Percentiles rank a stretch among this genome's conserved stretches.
Evolutionary conservation across 805 yeast genomes (phyloP).

Genomic region (Candida silvicultrix): DNA sequence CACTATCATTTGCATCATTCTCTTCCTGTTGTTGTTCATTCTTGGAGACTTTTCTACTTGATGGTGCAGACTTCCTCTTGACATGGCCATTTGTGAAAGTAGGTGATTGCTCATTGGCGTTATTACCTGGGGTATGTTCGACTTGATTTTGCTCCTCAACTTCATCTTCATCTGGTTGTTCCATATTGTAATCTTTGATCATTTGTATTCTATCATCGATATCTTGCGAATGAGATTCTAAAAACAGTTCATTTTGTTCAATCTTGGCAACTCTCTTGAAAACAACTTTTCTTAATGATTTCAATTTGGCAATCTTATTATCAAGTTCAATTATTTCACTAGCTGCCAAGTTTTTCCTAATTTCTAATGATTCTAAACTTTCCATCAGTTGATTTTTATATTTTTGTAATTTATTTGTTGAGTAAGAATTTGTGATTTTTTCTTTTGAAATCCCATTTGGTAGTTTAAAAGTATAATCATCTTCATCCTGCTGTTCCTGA

Average conservation of each 20-base stretch:
- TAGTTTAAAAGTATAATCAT: slow-evolving; percentile 20
- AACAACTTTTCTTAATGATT: slow-evolving; percentile 42
- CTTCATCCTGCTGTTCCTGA: slow-evolving; percentile 20
- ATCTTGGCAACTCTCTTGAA: slow-evolving; percentile 53
- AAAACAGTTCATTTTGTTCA: slow-evolving; percentile 53
- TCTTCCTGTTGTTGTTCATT: slow-evolving; percentile 7
- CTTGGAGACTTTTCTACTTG: slow-evolving; percentile 4
- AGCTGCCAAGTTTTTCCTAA: slow-evolving; percentile 59
- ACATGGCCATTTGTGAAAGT: slow-evolving; percentile 2
- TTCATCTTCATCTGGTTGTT: slow-evolving; percentile 21
- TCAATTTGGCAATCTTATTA: slow-evolving; percentile 43
- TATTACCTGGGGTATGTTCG: not conserved
- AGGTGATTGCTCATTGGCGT: slow-evolving; percentile 3
- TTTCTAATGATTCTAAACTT: slow-evolving; percentile 47
- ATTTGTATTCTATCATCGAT: slow-evolving; percentile 38
- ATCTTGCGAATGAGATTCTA: slow-evolving; percentile 42
- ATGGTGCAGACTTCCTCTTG: not conserved
- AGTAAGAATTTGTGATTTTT: slow-evolving; percentile 36
- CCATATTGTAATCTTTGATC: slow-evolving; percentile 33
- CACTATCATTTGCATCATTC: slow-evolving; percentile 12
- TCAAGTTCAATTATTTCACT: slow-evolving; percentile 63
- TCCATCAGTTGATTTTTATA: slow-evolving; percentile 35
- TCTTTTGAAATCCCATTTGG: slow-evolving; percentile 36
- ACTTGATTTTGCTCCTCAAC: slow-evolving; percentile 5
- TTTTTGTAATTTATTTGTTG: slow-evolving; percentile 29